Percentiles rank a stretch among this genome's conserved stretches.
phyloP scores from a whole-genome alignment of 2,329 filamentous ascomycete species.

The Dendrostoma leiphaemia region DNA sequence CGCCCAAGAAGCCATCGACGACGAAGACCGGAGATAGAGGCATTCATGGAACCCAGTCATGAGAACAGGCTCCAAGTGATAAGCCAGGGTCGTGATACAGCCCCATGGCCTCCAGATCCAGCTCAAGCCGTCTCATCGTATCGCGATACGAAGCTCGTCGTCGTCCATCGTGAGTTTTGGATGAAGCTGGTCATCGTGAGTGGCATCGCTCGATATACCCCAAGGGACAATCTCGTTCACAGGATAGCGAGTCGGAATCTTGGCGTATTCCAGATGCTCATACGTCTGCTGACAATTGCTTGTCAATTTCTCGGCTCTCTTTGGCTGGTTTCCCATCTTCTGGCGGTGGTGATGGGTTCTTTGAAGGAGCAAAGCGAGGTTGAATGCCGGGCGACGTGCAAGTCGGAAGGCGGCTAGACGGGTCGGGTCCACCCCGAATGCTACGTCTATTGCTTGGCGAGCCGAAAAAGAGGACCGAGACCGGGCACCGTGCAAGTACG shows the following conservation, averaged over 20 bases:
- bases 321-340: background rate
- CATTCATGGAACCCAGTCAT: constrained; percentile 10
- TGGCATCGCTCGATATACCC: background rate
- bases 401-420: constrained; percentile 9
- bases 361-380: background rate
- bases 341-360: background rate
- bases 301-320: background rate
- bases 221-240: too few species aligned
- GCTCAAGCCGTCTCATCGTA: background rate
- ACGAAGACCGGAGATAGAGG: constrained; percentile 20
- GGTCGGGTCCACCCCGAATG: constrained; percentile 10
- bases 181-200: constrained; percentile 4
- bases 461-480: constrained; percentile 10
- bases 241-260: too few species aligned
- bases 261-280: too few species aligned
- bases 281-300: constrained; percentile 9
- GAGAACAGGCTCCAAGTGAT: constrained; percentile 5
- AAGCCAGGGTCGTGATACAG: constrained; percentile 12
- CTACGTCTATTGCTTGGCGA: constrained; percentile 1
- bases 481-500: constrained; percentile 19
- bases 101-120: background rate
- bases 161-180: background rate
- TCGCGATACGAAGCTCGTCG: background rate
- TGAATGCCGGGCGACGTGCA: constrained; percentile 13
- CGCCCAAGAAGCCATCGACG: constrained; percentile 20